phyloP scores from a whole-genome alignment of 2,329 filamentous ascomycete genomes.

The Bipolaris oryzae region DNA sequence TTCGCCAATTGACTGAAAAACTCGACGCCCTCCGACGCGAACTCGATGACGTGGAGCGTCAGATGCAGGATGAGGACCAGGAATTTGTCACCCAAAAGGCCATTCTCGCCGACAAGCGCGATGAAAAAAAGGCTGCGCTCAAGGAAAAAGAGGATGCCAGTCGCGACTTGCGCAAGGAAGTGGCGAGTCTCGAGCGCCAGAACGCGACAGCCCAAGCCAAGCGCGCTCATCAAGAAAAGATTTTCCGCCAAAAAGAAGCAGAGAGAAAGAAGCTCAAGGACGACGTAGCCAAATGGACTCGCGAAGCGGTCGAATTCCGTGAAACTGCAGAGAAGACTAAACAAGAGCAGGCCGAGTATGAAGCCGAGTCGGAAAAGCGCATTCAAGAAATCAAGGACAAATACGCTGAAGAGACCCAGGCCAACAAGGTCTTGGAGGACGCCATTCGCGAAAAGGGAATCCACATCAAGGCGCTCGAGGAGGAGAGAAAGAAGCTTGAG shows the following conservation, averaged over 20 bases:
- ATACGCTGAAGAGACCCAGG: constrained; percentile 50
- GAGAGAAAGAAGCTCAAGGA: constrained; percentile 74
- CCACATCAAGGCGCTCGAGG: constrained; percentile 75
- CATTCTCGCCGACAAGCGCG: constrained; percentile 73
- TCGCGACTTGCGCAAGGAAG: constrained; percentile 79
- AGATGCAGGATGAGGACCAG: constrained; percentile 67
- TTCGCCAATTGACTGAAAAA: constrained; percentile 80
- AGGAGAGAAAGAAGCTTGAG: constrained; percentile 64
- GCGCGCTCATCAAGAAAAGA: constrained; percentile 76
- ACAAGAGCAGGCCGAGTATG: constrained; percentile 47
- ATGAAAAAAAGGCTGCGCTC: constrained; percentile 75
- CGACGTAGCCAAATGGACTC: constrained; percentile 71
- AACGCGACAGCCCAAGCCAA: constrained; percentile 82
- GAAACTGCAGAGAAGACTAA: constrained; percentile 58
- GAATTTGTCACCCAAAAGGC: constrained; percentile 55
- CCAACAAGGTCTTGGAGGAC: constrained; percentile 69
- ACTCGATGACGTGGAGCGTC: constrained; percentile 75
- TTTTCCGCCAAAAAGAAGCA: constrained; percentile 69
- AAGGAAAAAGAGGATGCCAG: constrained; percentile 93
- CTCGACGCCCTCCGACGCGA: constrained; percentile 82
- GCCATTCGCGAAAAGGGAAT: constrained; percentile 74
- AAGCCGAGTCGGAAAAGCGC: constrained; percentile 46
- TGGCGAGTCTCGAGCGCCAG: constrained; percentile 77
- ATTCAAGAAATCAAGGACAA: constrained; percentile 51
- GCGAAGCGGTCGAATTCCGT: constrained; percentile 64